A percentile compares a stretch with the other conserved stretches of the same genome.
Conservation (phyloP, 192 early-diverging fungal species). For the Piromyces sp. region DNA sequence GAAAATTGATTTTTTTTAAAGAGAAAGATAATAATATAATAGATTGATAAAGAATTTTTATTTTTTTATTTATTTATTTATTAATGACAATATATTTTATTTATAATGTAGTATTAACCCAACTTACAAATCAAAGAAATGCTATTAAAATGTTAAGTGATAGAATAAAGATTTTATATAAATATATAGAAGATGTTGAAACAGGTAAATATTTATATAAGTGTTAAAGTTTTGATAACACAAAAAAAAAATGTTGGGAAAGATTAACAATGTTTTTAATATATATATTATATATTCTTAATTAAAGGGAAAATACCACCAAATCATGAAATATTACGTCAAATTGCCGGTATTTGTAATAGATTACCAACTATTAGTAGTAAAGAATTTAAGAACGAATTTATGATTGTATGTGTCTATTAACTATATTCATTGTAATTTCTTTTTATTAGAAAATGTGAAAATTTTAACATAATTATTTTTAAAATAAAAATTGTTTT, state of each 20-base stretch:
- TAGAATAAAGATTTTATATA: constrained; percentile 43
- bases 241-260: too few relatives aligned
- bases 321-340: constrained; percentile 58
- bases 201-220: constrained; percentile 17
- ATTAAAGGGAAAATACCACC: constrained; percentile 28
- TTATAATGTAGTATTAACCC: constrained; percentile 48
- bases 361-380: constrained; percentile 51
- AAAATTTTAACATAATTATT: too few relatives aligned
- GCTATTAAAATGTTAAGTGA: constrained; percentile 68
- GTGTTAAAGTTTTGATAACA: too few relatives aligned
- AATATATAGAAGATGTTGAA: constrained; percentile 57
- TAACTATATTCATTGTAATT: neutral
- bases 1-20: too few relatives aligned
- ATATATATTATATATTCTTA: too few relatives aligned
- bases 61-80: too few relatives aligned
- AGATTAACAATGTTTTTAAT: too few relatives aligned
- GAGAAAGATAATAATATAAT: too few relatives aligned
- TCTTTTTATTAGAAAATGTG: too few relatives aligned
- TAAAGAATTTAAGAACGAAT: constrained; percentile 51
- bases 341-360: constrained; percentile 54
- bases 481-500: too few relatives aligned
- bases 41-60: too few relatives aligned
- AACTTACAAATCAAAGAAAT: constrained; percentile 54
- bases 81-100: too few relatives aligned
- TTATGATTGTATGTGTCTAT: constrained; percentile 33